Evolutionary conservation across 805 yeast genomes (phyloP), one percentile per base, ranked within the genome.

Genomic region (Candida broadrunensis): DNA sequence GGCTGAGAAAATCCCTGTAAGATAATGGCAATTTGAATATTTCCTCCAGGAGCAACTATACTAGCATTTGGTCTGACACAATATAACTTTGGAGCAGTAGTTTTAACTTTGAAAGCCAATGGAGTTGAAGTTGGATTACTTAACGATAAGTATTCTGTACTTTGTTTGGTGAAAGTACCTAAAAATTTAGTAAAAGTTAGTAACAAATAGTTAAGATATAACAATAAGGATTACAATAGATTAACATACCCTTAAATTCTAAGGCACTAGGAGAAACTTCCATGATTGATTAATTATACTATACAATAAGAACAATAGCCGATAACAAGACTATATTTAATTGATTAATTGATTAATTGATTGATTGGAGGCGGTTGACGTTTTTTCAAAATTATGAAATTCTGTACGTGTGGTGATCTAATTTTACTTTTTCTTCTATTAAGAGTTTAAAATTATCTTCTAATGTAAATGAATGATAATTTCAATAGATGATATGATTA

Each of bases 41-140:
- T 62, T 49, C 78, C 77, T 26, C 95, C 93, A 12, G 98, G 90
- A 21, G 72, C 73, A 42, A 93, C 72, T 26, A 84, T 63, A 13
- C 93, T 80, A 44, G 97, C 91, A 63, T 90, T 93, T 47, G 99
- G 99, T 68, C 97, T 84, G 38, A 93, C 98, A 64, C 96, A 88
- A 73, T 90, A 84, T 64, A 88, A 73, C 64, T 88, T 90, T 46
- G 99, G 99, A 8, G 98, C 97, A 5, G 99, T 93, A 35, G 99
- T 91, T 70, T 91, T 93, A 58, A 93, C 97, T 71, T 93, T 93
- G 75, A 88, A 93, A 23, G 96, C 97, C 54, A 79, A 66, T 34
- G 82, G 73, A 24, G 80, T 68, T 40, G 72, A 72, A 13, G 78
- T 63, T 31, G 83, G 70, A 52, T 81, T 83, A 63, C 73, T 60